A percentile compares a stretch with the other conserved stretches of the same genome.
These are phyloP conservation scores for Teratosphaeria epicoccoides DNA, from an alignment of 2,329 filamentous ascomycete genomes.

Conservation along the genomic window DNA sequence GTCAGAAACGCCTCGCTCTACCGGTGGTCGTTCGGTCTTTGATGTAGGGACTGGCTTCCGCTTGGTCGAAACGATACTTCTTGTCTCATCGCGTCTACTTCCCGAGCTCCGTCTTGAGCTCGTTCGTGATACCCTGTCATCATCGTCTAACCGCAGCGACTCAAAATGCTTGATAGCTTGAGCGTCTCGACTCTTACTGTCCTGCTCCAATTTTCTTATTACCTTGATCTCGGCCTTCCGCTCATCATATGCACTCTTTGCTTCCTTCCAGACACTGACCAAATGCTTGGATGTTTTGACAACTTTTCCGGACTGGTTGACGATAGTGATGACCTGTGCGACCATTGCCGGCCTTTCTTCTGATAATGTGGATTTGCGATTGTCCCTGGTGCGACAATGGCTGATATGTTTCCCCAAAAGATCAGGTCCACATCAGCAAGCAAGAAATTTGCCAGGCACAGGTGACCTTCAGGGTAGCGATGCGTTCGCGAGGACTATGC, in stretches of 20 bases:
- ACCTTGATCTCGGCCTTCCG: conserved; percentile 73
- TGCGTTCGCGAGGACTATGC: neutral
- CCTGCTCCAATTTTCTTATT: conserved; percentile 50
- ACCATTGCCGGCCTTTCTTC: conserved; percentile 9
- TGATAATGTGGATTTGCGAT: neutral
- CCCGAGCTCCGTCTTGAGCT: conserved; percentile 15
- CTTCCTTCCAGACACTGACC: conserved; percentile 83
- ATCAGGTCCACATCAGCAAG: neutral
- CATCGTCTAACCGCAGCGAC: conserved; percentile 37
- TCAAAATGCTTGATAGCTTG: conserved; percentile 50
- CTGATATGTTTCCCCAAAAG: neutral
- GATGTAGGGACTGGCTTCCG: conserved; percentile 17
- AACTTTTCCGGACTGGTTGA: conserved; percentile 84
- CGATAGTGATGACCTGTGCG: conserved; percentile 72
- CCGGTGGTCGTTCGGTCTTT: conserved; percentile 20
- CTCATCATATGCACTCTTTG: conserved; percentile 75
- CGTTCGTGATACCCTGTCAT: conserved; percentile 21
- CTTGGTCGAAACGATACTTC: conserved; percentile 4
- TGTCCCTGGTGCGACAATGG: neutral
- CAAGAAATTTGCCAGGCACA: neutral
- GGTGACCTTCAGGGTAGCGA: neutral
- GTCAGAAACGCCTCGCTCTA: conserved; percentile 37
- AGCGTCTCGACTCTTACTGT: conserved; percentile 35
- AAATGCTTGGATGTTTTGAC: conserved; percentile 86
- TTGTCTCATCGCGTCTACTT: neutral